Percentiles rank a stretch among this genome's conserved stretches.
Conservation (phyloP, 495 filamentous ascomycete species). For the Aspergillus bertholletiae region DNA sequence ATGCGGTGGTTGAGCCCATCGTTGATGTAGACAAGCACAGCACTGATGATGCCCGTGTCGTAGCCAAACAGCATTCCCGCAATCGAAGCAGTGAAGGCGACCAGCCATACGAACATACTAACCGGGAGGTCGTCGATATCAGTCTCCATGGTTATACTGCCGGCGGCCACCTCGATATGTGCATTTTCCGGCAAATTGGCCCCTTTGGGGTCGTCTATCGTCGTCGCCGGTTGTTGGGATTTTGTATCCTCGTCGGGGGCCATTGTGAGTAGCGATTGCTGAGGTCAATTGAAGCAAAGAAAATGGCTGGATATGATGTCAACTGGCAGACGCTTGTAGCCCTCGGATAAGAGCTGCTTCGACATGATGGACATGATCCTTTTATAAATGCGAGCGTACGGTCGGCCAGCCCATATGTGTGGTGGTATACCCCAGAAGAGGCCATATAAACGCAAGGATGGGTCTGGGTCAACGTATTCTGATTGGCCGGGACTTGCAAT, state of each 20-base stretch:
- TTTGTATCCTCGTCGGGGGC: not conserved
- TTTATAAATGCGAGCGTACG: too few relatives aligned
- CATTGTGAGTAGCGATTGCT: too few relatives aligned
- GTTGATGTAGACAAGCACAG: slow-evolving; percentile 39
- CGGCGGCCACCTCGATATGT: slow-evolving; percentile 4
- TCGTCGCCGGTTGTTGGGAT: not conserved
- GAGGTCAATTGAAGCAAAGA: too few relatives aligned
- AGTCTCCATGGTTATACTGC: not conserved
- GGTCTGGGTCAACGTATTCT: too few relatives aligned
- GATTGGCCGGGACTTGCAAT: not conserved
- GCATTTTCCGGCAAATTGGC: not conserved
- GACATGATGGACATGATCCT: too few relatives aligned
- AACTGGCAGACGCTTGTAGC: too few relatives aligned
- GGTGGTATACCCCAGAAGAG: too few relatives aligned
- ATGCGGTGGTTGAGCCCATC: slow-evolving; percentile 23
- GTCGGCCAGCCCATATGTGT: too few relatives aligned
- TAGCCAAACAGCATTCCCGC: slow-evolving; percentile 42
- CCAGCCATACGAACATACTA: slow-evolving; percentile 32
- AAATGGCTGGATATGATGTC: too few relatives aligned
- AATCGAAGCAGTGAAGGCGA: slow-evolving; percentile 32
- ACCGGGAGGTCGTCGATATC: slow-evolving; percentile 7
- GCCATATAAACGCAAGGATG: not conserved
- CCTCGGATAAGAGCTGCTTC: too few relatives aligned
- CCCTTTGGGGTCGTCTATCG: not conserved
- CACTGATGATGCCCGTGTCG: slow-evolving; percentile 48